These are phyloP conservation scores for Grigorovia transvaalensis DNA, from an alignment of 805 yeast species.

Conservation along the genomic window DNA sequence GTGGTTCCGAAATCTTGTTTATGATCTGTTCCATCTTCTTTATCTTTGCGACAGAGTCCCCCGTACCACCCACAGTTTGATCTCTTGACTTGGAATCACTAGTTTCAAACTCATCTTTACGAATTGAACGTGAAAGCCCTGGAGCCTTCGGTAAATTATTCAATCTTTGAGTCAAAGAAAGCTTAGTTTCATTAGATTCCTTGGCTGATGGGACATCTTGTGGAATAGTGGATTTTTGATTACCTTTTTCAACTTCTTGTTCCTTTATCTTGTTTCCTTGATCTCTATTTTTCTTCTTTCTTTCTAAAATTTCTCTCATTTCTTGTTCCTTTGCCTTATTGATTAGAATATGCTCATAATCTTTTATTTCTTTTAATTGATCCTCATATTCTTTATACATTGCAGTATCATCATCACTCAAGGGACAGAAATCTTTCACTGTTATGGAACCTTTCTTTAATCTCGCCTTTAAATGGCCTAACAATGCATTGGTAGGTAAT, in stretches of 20 bases:
- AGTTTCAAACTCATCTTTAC: neutral
- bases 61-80: too few species aligned
- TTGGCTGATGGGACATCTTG: neutral
- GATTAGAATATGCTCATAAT: slow-evolving; percentile 10
- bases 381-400: slow-evolving; percentile 3
- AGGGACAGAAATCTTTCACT: slow-evolving; percentile 46
- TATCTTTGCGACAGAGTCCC: neutral
- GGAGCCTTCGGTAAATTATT: neutral
- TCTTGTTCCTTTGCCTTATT: slow-evolving; percentile 20
- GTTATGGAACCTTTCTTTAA: slow-evolving; percentile 38
- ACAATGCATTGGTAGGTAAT: slow-evolving; percentile 61
- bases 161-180: neutral
- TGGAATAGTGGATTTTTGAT: neutral
- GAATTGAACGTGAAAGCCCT: neutral
- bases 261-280: slow-evolving; percentile 6
- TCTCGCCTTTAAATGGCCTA: slow-evolving; percentile 53
- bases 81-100: too few species aligned
- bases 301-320: slow-evolving; percentile 14
- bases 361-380: slow-evolving; percentile 16
- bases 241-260: neutral
- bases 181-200: neutral
- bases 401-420: slow-evolving; percentile 20
- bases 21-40: neutral
- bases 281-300: slow-evolving; percentile 11
- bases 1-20: neutral